Conservation (phyloP, 31 red algal species). For the Endocladia muricata region DNA sequence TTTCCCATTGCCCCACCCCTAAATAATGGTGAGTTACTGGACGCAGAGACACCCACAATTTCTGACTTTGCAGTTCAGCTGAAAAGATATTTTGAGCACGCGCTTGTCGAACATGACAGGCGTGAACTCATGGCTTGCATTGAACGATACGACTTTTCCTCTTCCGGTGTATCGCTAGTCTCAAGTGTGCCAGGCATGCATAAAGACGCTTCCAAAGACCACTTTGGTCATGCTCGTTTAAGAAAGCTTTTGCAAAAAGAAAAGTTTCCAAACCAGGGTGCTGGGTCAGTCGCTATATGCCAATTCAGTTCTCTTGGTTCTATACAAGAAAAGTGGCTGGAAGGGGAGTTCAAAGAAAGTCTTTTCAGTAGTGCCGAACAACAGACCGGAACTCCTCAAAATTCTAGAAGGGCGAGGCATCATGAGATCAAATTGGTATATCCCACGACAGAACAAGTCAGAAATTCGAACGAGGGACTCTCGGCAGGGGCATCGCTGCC, state of each 20-base stretch:
- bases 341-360: constrained; percentile 49
- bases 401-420: background rate
- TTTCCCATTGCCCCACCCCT: constrained; percentile 79
- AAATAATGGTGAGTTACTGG: background rate
- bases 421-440: constrained; percentile 51
- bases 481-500: constrained; percentile 63
- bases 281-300: constrained; percentile 40
- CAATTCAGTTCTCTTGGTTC: constrained; percentile 80
- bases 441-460: constrained; percentile 62
- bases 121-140: constrained; percentile 27
- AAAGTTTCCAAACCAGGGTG: background rate
- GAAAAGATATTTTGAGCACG: constrained; percentile 18
- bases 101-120: background rate
- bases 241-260: constrained; percentile 34
- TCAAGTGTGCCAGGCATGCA: constrained; percentile 77
- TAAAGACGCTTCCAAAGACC: background rate
- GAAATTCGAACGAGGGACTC: constrained; percentile 59
- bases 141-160: constrained; percentile 65
- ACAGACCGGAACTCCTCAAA: background rate
- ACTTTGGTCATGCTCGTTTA: constrained; percentile 63
- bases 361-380: constrained; percentile 27
- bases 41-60: background rate
- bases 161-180: constrained; percentile 74
- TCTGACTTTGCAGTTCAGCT: constrained; percentile 22
- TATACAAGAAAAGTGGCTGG: constrained; percentile 54